These are phyloP conservation scores for Castanospermum australe DNA, from an alignment of 306 rosid species.

Conservation along the genomic window DNA sequence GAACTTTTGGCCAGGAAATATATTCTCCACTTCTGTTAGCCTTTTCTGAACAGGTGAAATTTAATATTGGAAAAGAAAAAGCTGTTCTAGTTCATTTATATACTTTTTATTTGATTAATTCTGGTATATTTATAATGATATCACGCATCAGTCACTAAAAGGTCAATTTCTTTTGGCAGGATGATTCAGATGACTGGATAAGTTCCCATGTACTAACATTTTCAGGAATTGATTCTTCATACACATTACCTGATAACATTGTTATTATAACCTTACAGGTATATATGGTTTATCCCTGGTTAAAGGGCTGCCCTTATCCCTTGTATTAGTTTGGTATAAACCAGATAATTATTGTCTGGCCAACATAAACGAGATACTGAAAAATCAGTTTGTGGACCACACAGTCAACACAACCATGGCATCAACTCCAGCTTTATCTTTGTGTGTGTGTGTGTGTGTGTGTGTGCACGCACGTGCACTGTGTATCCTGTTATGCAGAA, in stretches of 20 bases:
- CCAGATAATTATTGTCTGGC: background rate
- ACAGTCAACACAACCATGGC: background rate
- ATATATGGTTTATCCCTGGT: background rate
- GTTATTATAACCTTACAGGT: constrained; percentile 77
- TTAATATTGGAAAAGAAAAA: constrained; percentile 18
- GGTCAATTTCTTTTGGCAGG: constrained; percentile 45
- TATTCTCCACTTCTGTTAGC: constrained; percentile 94
- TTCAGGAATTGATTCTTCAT: constrained; percentile 59
- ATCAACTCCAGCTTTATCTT: background rate
- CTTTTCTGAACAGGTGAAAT: constrained; percentile 78
- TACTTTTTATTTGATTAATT: background rate
- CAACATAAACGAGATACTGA: background rate
- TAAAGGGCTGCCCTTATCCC: constrained; percentile 1
- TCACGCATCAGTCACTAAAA: constrained; percentile 7
- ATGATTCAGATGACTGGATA: constrained; percentile 58
- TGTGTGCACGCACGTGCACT: background rate
- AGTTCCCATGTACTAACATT: constrained; percentile 55
- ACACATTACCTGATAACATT: constrained; percentile 65
- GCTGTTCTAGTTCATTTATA: background rate
- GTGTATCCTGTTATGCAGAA: constrained; percentile 2
- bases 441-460: background rate
- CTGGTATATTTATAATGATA: background rate
- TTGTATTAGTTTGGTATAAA: background rate
- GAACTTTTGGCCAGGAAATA: constrained; percentile 91
- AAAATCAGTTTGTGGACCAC: background rate